Conservation (phyloP, 192 early-diverging fungal species). For the Blastocladiella britannica region DNA sequence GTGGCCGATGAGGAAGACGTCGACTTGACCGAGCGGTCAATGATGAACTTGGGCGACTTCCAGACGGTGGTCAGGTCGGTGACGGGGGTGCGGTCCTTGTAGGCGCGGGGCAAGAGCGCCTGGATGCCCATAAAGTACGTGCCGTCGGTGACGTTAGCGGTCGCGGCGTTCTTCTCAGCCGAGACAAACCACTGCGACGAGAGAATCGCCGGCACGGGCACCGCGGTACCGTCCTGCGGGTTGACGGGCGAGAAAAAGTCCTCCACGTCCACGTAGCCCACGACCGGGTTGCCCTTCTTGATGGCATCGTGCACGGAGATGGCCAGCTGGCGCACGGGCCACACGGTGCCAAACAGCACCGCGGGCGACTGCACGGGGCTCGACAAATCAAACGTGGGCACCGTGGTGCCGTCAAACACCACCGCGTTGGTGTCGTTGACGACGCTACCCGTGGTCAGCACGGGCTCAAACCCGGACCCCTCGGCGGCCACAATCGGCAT, state of each 20-base stretch:
- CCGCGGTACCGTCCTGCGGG: neutral
- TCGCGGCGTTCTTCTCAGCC: no score
- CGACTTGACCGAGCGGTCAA: neutral
- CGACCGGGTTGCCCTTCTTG: no score
- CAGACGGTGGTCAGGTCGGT: neutral
- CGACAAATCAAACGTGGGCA: no score
- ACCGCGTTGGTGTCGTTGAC: neutral
- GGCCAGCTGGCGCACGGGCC: neutral
- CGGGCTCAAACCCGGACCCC: neutral
- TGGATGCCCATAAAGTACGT: neutral
- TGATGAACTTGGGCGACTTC: neutral
- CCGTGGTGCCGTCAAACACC: no score
- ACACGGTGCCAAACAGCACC: neutral
- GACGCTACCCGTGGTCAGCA: neutral
- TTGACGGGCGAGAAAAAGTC: neutral
- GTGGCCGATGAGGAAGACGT: no score
- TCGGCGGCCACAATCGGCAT: neutral
- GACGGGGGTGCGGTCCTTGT: neutral
- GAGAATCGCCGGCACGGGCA: neutral
- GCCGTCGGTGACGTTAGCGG: neutral
- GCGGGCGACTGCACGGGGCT: neutral
- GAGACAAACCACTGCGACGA: no score
- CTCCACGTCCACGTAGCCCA: no score
- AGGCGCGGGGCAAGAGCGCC: neutral
- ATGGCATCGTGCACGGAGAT: neutral